Conservation (phyloP, 805 yeast species). For the Zygoascus ofunaensis region DNA sequence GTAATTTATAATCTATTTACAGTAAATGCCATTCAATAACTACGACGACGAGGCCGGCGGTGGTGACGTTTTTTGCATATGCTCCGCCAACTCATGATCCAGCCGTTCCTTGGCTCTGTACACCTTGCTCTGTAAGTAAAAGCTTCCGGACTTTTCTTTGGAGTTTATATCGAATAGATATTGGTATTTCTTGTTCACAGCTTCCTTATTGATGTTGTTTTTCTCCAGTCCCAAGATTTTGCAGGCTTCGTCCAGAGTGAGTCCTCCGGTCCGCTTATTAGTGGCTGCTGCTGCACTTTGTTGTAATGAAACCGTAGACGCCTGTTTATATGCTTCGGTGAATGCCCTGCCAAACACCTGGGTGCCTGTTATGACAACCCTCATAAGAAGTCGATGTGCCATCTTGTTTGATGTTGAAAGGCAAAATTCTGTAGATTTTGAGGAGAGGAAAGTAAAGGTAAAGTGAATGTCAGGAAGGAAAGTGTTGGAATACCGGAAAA, state of each 20-base stretch:
- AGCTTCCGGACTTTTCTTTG: slow-evolving; percentile 92
- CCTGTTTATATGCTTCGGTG: slow-evolving; percentile 94
- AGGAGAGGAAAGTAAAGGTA: not conserved
- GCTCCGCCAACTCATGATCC: slow-evolving; percentile 62
- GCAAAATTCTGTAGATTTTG: too few species aligned
- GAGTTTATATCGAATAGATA: slow-evolving; percentile 82
- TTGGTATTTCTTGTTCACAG: slow-evolving; percentile 59
- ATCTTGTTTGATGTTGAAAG: slow-evolving; percentile 1
- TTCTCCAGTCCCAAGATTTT: slow-evolving; percentile 78
- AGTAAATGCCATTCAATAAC: too few species aligned
- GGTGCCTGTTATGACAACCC: slow-evolving; percentile 89
- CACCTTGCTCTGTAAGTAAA: slow-evolving; percentile 86
- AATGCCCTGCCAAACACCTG: slow-evolving; percentile 94
- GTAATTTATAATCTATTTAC: too few species aligned
- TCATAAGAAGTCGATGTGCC: slow-evolving; percentile 91
- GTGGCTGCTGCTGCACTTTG: slow-evolving; percentile 43
- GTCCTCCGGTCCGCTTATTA: slow-evolving; percentile 52
- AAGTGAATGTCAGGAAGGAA: not conserved
- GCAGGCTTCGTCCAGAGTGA: slow-evolving; percentile 80
- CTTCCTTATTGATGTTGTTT: slow-evolving; percentile 40
- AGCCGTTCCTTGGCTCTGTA: slow-evolving; percentile 90
- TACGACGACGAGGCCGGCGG: too few species aligned
- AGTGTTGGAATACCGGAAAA: too few species aligned
- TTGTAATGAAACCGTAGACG: slow-evolving; percentile 79
- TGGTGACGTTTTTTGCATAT: too few species aligned